Conservation (phyloP, 306 rosid genomes). For the Begonia peltatifolia region DNA sequence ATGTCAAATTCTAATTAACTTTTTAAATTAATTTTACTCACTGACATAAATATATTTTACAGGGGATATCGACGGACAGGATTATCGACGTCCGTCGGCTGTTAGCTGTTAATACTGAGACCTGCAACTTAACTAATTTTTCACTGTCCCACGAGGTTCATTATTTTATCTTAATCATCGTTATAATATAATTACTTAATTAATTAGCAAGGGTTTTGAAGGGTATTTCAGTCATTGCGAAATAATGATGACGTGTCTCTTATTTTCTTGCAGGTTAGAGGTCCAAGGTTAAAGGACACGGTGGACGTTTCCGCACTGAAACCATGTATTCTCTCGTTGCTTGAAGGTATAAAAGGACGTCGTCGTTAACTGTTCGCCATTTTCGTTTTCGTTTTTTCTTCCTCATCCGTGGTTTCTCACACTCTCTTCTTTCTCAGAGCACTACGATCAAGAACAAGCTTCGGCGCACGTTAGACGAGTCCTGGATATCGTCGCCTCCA, state of each 20-base stretch:
- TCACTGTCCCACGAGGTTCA: conserved; percentile 70
- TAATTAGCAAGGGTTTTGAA: no score
- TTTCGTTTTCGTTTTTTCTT: background rate
- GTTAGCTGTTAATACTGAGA: conserved; percentile 43
- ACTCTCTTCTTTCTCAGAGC: conserved; percentile 26
- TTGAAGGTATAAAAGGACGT: conserved; percentile 42
- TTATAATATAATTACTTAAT: no score
- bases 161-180: no score
- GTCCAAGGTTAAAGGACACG: conserved; percentile 53
- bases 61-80: conserved; percentile 98
- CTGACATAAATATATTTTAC: no score
- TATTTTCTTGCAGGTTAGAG: conserved; percentile 46
- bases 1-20: no score
- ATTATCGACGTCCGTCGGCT: conserved; percentile 74
- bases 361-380: no score
- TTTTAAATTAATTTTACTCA: no score
- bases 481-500: conserved; percentile 78
- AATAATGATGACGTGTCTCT: no score
- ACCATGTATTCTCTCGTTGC: conserved; percentile 55
- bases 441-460: conserved; percentile 57
- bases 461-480: conserved; percentile 69
- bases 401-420: background rate
- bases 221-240: no score
- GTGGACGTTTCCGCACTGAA: conserved; percentile 91
- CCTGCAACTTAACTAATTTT: conserved; percentile 63